Conservation (phyloP, 2,329 filamentous ascomycete species). For the Fonsecaea erecta region DNA sequence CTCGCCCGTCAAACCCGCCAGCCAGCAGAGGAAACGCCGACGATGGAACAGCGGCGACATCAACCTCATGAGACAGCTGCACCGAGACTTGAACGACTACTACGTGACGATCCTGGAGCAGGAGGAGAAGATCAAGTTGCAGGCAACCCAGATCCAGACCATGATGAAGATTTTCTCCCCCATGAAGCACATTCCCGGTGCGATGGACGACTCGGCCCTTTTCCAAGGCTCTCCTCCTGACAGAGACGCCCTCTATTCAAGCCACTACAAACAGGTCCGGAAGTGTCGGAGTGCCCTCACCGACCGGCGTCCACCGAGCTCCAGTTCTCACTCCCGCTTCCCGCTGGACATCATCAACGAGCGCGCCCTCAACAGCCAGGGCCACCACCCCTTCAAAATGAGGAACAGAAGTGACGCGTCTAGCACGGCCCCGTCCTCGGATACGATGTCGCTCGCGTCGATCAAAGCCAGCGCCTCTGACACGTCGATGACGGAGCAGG, state of each 20-base stretch:
- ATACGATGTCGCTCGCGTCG: background rate
- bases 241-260: background rate
- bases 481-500: background rate
- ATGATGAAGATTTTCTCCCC: constrained; percentile 31
- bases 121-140: constrained; percentile 29
- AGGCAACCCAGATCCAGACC: constrained; percentile 30
- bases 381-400: background rate
- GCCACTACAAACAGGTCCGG: background rate
- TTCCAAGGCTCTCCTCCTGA: constrained; percentile 17
- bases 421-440: background rate
- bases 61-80: constrained; percentile 21
- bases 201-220: constrained; percentile 3
- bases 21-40: constrained; percentile 20
- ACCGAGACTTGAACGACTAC: constrained; percentile 27
- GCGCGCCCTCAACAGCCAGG: background rate
- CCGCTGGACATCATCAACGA: background rate
- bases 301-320: constrained; percentile 7
- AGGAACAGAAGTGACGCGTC: background rate
- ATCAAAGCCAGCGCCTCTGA: background rate
- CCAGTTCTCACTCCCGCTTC: constrained; percentile 5
- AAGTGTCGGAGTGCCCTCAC: background rate
- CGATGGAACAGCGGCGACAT: constrained; percentile 35
- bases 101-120: constrained; percentile 28
- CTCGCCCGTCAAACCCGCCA: background rate
- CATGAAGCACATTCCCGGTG: constrained; percentile 20